Conservation (phyloP, 805 yeast genomes). For the Zygosaccharomyces rouxii region DNA sequence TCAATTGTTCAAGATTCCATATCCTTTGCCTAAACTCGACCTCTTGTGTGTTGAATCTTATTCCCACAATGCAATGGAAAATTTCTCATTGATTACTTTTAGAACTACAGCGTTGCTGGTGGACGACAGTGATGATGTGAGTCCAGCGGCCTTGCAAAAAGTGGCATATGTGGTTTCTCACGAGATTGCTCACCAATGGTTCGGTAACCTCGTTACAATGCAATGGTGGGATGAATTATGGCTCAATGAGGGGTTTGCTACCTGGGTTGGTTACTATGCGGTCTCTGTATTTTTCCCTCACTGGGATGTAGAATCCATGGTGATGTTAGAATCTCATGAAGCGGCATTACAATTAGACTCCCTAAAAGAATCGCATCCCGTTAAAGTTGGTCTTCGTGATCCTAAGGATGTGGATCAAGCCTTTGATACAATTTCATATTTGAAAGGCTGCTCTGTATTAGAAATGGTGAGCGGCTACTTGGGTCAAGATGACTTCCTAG, state of each 20-base stretch:
- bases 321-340: slow-evolving; percentile 41
- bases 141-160: slow-evolving; percentile 54
- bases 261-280: slow-evolving; percentile 74
- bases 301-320: slow-evolving; percentile 68
- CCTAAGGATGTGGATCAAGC: slow-evolving; percentile 79
- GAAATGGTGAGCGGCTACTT: slow-evolving; percentile 70
- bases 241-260: slow-evolving; percentile 89
- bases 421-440: slow-evolving; percentile 75
- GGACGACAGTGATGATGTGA: slow-evolving; percentile 14
- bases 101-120: slow-evolving; percentile 55
- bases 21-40: slow-evolving; percentile 79
- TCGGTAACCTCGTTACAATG: slow-evolving; percentile 86
- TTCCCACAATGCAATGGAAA: slow-evolving; percentile 87
- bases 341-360: slow-evolving; percentile 49
- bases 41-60: slow-evolving; percentile 68
- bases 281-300: slow-evolving; percentile 69
- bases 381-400: slow-evolving; percentile 73
- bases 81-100: slow-evolving; percentile 78
- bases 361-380: slow-evolving; percentile 66
- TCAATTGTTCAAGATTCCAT: slow-evolving; percentile 59
- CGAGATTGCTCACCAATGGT: slow-evolving; percentile 90
- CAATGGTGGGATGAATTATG: slow-evolving; percentile 92
- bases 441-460: slow-evolving; percentile 75
- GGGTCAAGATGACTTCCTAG: slow-evolving; percentile 63
- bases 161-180: slow-evolving; percentile 82